Percentiles rank a stretch among this genome's conserved stretches.
These are phyloP conservation scores for Zizania latifolia DNA, from an alignment of 176 grass and related monocot species.

Conservation along the genomic window DNA sequence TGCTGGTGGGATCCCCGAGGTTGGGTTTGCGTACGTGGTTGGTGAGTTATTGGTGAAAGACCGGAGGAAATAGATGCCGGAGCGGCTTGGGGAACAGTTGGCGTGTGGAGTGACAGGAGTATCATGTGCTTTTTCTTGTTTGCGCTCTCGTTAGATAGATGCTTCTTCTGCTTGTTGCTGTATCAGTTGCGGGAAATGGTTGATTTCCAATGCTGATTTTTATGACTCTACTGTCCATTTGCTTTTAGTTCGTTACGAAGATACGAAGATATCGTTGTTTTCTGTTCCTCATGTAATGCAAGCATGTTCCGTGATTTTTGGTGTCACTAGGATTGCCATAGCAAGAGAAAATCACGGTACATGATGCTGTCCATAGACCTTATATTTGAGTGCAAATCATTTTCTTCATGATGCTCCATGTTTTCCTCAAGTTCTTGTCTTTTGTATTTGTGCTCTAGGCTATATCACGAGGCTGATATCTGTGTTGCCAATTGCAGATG, in stretches of 20 bases:
- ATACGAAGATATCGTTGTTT: neutral
- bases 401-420: neutral
- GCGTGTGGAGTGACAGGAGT: neutral
- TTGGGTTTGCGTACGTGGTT: neutral
- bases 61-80: neutral
- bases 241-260: neutral
- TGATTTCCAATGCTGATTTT: neutral
- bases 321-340: neutral
- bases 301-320: neutral
- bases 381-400: neutral
- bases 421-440: neutral
- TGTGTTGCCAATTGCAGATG: constrained; percentile 25
- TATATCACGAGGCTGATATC: neutral
- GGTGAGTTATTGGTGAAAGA: constrained; percentile 5
- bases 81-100: neutral
- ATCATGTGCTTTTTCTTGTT: neutral
- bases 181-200: neutral
- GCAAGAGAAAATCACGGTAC: neutral
- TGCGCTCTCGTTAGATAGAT: neutral
- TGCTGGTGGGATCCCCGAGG: constrained; percentile 5
- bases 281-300: neutral
- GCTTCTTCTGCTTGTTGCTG: neutral
- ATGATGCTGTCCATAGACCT: neutral
- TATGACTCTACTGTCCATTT: neutral
- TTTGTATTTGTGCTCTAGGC: neutral